A percentile compares a stretch with the other conserved stretches of the same genome.
Evolutionary conservation across 2,329 filamentous ascomycete genomes (phyloP).

Genomic region (Pleoardoris graminearum): DNA sequence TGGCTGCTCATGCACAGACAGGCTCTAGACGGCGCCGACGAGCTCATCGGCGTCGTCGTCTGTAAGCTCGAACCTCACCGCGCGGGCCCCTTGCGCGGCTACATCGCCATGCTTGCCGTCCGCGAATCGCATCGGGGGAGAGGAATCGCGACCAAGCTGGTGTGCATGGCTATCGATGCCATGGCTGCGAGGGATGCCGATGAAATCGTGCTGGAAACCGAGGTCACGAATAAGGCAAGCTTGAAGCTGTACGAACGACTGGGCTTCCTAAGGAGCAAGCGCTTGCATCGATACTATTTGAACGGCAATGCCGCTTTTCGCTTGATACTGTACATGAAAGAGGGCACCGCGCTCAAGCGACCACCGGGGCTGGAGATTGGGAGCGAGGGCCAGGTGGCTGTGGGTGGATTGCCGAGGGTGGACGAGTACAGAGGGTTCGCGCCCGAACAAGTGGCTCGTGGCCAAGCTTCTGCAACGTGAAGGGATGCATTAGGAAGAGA

Average conservation of each 20-base stretch:
- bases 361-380: slow-evolving; percentile 16
- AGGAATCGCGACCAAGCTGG: slow-evolving; percentile 83
- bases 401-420: slow-evolving; percentile 4
- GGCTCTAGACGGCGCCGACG: slow-evolving; percentile 45
- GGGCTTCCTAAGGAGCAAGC: slow-evolving; percentile 90
- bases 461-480: not conserved
- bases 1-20: slow-evolving; percentile 9
- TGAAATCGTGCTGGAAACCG: slow-evolving; percentile 94
- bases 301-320: slow-evolving; percentile 96
- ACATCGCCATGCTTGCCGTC: slow-evolving; percentile 99
- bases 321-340: slow-evolving; percentile 77
- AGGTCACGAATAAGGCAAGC: slow-evolving; percentile 86
- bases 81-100: slow-evolving; percentile 83
- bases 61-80: slow-evolving; percentile 92
- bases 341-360: slow-evolving; percentile 39
- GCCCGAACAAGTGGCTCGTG: not conserved
- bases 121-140: slow-evolving; percentile 76
- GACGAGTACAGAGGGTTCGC: slow-evolving; percentile 12
- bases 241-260: slow-evolving; percentile 92
- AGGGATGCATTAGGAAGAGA: not conserved
- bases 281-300: slow-evolving; percentile 90
- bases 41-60: slow-evolving; percentile 86
- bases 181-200: slow-evolving; percentile 86
- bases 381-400: not conserved
- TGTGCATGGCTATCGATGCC: slow-evolving; percentile 86